Base-by-base conservation (phyloP, 2,329 filamentous ascomycete genomes). In the Helminthosporium solani region DNA sequence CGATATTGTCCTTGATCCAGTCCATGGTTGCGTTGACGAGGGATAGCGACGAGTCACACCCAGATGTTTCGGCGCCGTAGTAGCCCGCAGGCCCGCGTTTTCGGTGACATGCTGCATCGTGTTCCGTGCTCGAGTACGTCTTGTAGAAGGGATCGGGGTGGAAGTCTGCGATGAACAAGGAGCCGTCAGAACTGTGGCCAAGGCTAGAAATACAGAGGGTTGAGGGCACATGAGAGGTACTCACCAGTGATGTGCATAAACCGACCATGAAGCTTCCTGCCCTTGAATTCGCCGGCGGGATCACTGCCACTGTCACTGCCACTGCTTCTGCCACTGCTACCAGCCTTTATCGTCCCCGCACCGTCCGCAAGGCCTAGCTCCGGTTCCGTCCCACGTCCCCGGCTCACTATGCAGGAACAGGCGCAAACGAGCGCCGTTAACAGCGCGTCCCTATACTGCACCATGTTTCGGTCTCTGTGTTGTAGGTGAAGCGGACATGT, bases 61-160 rank as follows among this genome's bases (percentile, higher is more conserved):
- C 88, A 7, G 88, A 88, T 1, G 85, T 90, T 70, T 94, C 88
- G 44, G 90, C 85, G 61, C 94, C 94, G 64, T 90, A 94, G 40
- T 80, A 77, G 36, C 91, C 92, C 7, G 92, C 87, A 5, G 82
- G 75, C 11, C 94, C 94, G 48, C 82, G 75, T 48, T 85, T 85
- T 45, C 85, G 80, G 66, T 99, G 94, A 71, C 94, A 99, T 50
- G 86, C 85, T 52, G 81, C 73, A 23, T 81, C 78, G 57, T 82
- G 78, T 30, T 80, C 77, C 35, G 87, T 87, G 19, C 87, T 87
- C 9, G 88, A 81, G 68, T 91, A 86, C 7, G 81, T 71, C 70
- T 89, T 85, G 78, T 96, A 99, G 71, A 88, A 88, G 34, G 83
- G 82, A 69, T 99, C 94, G 37, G 90, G 90, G 64, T 99, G 94